Evolutionary conservation across 208 protist species (phyloP), one percentile per base, ranked within the genome.

Genomic region (Crithidia brevicula): DNA sequence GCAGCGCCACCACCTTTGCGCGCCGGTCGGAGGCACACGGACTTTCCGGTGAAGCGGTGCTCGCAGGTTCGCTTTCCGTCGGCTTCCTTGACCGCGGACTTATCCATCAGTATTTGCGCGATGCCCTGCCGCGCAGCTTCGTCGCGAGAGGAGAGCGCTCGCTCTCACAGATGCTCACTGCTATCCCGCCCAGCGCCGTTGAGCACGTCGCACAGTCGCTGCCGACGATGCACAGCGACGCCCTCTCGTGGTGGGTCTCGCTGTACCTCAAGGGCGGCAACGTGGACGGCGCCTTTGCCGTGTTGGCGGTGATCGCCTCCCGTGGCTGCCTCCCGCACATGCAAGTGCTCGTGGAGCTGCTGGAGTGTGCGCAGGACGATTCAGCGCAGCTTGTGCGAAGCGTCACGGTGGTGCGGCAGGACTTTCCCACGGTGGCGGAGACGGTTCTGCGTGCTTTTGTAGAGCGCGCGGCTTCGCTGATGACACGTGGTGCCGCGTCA

Each of bases 401-500:
- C 27, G 74, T 86, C 15, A 22, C 66, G 18, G 64, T 79, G 34
- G 25, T 88, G 10, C 65, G 52, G 10, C 34, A 13, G 23, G 34
- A 77, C 20, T 90, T 79, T 49, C 16, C 79, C 9, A 53, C 52
- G 13, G 70, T 79, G 25, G 62, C 81, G 0, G 67, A 74, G 0
- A 67, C 81, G 20, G 82, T 89, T 1, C 85, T 88, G 27, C 78
- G 83, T 30, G 83, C 87, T 2, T 93, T 86, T 71, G 81, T 85
- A 9, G 87, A 93, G 42, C 78, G 87, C 2, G 50, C 66, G 15
- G 62, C 57, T 15, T 11, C 50, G 25, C n/a, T 8, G n/a, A 45
- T 51, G 23, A 16, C 31, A n/a, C 46, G 25, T 23, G 33, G 54
- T 15, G 46, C 25, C 47, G 43, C 47, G 8, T 11, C 22, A 3